Percentiles rank a stretch among this genome's conserved stretches.
phyloP scores from a whole-genome alignment of 495 filamentous ascomycete genomes.

The Aspergillus heteromorphus region DNA sequence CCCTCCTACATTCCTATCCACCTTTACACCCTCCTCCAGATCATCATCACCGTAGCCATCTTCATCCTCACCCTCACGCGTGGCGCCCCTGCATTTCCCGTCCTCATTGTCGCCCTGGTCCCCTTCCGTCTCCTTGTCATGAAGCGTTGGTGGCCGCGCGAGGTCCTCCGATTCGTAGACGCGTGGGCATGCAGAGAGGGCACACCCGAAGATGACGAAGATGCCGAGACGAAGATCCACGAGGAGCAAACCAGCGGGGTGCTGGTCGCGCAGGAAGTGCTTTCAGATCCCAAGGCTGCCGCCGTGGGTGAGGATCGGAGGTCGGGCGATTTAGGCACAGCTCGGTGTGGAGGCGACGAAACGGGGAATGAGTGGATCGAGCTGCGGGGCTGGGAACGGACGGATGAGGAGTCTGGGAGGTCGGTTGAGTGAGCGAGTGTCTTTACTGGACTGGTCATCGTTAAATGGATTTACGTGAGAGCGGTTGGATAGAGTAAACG shows the following conservation, averaged over 20 bases:
- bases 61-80: conserved; percentile 62
- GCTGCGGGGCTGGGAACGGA: conserved; percentile 10
- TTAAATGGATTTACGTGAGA: no score
- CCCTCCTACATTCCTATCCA: conserved; percentile 56
- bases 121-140: conserved; percentile 58
- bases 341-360: not conserved
- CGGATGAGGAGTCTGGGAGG: conserved; percentile 23
- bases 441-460: no score
- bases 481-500: no score
- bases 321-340: not conserved
- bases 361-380: conserved; percentile 26
- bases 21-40: conserved; percentile 57
- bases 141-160: conserved; percentile 58
- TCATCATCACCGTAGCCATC: conserved; percentile 54
- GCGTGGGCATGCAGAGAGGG: conserved; percentile 67
- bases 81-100: conserved; percentile 59
- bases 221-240: conserved; percentile 20
- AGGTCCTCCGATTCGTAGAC: conserved; percentile 60
- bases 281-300: not conserved
- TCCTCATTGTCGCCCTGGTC: conserved; percentile 62
- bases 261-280: not conserved
- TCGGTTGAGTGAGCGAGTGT: not conserved
- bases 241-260: not conserved
- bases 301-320: not conserved
- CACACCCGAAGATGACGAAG: conserved; percentile 57